Evolutionary conservation across 495 filamentous ascomycete species (phyloP), one percentile per base, ranked within the genome.

Genomic region (Xylaria bambusicola): DNA sequence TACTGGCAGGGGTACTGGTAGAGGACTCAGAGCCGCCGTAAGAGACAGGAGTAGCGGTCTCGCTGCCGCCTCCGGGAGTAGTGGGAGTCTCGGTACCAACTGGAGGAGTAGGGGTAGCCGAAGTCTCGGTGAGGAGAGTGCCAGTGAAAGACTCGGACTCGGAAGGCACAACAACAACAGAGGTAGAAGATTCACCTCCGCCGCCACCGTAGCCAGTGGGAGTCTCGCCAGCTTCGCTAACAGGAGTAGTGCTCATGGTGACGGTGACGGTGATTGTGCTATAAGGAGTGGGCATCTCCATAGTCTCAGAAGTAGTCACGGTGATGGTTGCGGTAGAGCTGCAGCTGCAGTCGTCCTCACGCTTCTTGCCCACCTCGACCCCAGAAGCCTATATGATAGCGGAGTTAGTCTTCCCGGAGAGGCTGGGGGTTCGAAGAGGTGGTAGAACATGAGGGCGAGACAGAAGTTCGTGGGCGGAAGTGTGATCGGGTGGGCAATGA

Each of bases 271-370:
- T 60, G 49, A 45, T 36, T 6, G 49, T 60, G 17, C 40, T 27
- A 6, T 27, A 45, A 46, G 12, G 33, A 29, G n/a, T n/a, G 20
- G 47, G 47, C 12, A 24, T 51, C 4, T 18, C 17, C n/a, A 23
- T 36, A 40, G 52, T 52, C 27, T 38, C 64, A 36, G 64, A 31
- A 9, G 53, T 29, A 52, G 52, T 56, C 27, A 56, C 56, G 0
- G 67, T 68, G 49, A 64, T 51, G 20, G 61, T 63, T 26, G n/a
- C n/a, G n/a, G n/a, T n/a, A n/a, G 60, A 42, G 31, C 29, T 44
- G 53, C 67, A 70, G 55, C 62, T 59, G 63, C 67, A 70, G 46
- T 48, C 44, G n/a, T 62, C 64, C 2, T 52, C 61, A 53, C 61
- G 52, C n/a, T 42, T 55, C 57, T 66, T 53, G 56, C 31, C 66